Evolutionary conservation across 495 filamentous ascomycete species (phyloP).

Genomic region (Penicilliopsis zonata): DNA sequence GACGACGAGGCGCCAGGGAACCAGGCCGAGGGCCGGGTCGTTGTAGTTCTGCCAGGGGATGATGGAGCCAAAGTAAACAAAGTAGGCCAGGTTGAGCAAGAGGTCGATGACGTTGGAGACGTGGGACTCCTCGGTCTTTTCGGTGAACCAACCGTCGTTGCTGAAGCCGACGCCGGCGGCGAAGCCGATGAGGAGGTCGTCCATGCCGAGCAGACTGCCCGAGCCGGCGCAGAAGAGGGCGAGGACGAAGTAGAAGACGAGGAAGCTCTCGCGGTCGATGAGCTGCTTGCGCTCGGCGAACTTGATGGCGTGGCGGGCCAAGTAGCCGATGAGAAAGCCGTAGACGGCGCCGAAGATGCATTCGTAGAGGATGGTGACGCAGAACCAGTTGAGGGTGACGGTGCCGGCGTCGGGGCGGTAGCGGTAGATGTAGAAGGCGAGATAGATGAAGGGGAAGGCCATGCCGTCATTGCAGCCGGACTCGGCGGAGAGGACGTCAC

Average conservation of each 20-base stretch:
- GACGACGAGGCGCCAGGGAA: slow-evolving; percentile 79
- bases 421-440: slow-evolving; percentile 75
- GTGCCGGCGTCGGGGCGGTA: slow-evolving; percentile 55
- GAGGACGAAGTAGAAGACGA: slow-evolving; percentile 97
- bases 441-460: slow-evolving; percentile 98
- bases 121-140: slow-evolving; percentile 97
- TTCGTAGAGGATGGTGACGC: slow-evolving; percentile 86
- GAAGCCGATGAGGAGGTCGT: slow-evolving; percentile 96
- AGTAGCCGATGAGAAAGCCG: slow-evolving; percentile 79
- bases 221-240: slow-evolving; percentile 95
- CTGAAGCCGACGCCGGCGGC: slow-evolving; percentile 92
- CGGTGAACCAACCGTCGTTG: slow-evolving; percentile 97
- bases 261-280: slow-evolving; percentile 92
- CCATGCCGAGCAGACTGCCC: slow-evolving; percentile 81
- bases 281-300: slow-evolving; percentile 72
- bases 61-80: slow-evolving; percentile 95
- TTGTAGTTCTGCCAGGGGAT: slow-evolving; percentile 92
- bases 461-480: slow-evolving; percentile 99
- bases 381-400: slow-evolving; percentile 81
- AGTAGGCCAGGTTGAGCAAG: slow-evolving; percentile 92
- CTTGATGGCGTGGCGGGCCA: slow-evolving; percentile 82
- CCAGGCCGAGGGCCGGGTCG: slow-evolving; percentile 51
- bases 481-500: slow-evolving; percentile 91
- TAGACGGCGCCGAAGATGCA: slow-evolving; percentile 88
- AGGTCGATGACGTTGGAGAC: slow-evolving; percentile 99